Evolutionary conservation across 768 basidiomycete genomes (phyloP), one percentile per base, ranked within the genome.

Genomic region (Naganishia onofrii): DNA sequence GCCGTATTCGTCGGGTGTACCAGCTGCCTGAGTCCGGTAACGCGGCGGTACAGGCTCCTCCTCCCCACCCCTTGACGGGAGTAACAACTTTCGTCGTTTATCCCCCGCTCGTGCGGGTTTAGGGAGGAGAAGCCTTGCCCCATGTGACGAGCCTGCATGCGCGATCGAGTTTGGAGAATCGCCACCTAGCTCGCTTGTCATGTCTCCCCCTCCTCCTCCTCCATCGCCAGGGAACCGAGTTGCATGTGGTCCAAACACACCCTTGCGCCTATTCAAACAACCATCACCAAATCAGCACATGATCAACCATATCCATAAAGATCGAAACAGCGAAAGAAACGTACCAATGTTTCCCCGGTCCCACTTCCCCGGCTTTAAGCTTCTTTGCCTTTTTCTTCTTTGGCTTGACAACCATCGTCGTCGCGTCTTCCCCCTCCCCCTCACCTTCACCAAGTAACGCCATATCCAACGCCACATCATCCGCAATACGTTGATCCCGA

Each of bases 351-450:
- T 63, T 63, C n/a, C 60, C 60, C 60, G 60, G 60, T 5, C 60
- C 60, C 8, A 28, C 31, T 44, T 66, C 65, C 28, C 52, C 48
- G 3, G 21, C 21, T 23, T 52, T 66, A n/a, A 51, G 48, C 48
- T 54, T 66, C 34, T 52, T 66, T 31, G 65, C 52, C 65, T 54
- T 66, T 66, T 66, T 66, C 48, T 54, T 66, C 52, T 66, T 66
- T 28, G 65, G 48, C 34, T 54, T 66, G 29, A 31, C 31, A 6
- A 36, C 36, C 36, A 36, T 36, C n/a, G n/a, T n/a, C n/a, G n/a
- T n/a, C n/a, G n/a, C n/a, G n/a, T n/a, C n/a, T n/a, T n/a, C n/a
- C 12, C 12, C 36, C 36, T 36, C 36, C 29, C 28, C 65, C 3
- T 28, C 34, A 0, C 28, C 52, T 31, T 31, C 55, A 3, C 55